Base-by-base conservation (phyloP, 2,329 filamentous ascomycete species). In the Phialophora chinensis region DNA sequence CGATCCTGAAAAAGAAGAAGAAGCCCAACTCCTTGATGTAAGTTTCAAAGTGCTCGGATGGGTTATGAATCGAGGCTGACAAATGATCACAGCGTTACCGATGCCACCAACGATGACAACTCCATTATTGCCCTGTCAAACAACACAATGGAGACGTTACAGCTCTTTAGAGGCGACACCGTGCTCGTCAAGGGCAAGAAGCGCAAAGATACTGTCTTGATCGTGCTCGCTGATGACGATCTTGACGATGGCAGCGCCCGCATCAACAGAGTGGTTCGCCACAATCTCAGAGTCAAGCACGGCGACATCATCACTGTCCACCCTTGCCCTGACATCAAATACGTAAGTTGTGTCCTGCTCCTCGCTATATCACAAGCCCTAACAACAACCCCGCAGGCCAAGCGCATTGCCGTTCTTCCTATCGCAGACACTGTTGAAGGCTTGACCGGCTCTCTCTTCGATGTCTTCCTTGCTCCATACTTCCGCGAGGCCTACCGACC, bases 1-100 rank as follows among this genome's bases (percentile, higher is more conserved):
- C 95, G 73, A 99, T 99, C 75, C 88, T 99, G 77, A 98, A 97
- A 86, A 98, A 98, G 88, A 99, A 99, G 91, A 99, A 99, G 93
- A 99, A 99, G 92, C 93, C 93, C 75, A 99, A 99, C 83, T 96
- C 94, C 77, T 83, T 99, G 80, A 96, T 99, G 93, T 96, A 86
- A 80, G 90, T 80, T 55, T 8, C 2, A 55, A 23, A 55, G 53
- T 14, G 17, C 14, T 17, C 53, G n/a, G 53, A n/a, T 35, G 3
- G 4, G 5, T 23, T 17, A n/a, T 55, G 27, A 29, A 64, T 52
- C 64, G 60, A 57, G 66, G 60, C 68, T 60, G 61, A 71, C 71
- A 70, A 73, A 64, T 65, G 35, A 55, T 49, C 67, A 73, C 76
- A 97, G 93, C 84, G 95, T 99, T 73, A 98, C 95, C 77, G 96